Conservation (phyloP, 108 stramenopile genomes). For the Cyclotella sp. region DNA sequence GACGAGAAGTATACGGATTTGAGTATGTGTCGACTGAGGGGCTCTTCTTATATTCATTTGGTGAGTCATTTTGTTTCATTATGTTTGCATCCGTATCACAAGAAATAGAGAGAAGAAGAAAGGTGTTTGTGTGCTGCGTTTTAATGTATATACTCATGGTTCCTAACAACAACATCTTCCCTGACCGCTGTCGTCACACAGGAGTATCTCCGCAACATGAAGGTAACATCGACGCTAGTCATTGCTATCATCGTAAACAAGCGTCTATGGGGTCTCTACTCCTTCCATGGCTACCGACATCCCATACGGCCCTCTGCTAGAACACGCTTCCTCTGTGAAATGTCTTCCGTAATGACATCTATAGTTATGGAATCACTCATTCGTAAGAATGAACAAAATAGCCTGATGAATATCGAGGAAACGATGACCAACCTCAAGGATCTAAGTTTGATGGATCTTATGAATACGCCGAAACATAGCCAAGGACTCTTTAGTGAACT, state of each 20-base stretch:
- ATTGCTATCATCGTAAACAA: constrained; percentile 56
- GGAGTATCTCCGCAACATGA: constrained; percentile 47
- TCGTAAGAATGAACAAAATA: constrained; percentile 22
- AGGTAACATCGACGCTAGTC: constrained; percentile 36
- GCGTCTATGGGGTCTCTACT: constrained; percentile 41
- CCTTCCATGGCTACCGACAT: constrained; percentile 44
- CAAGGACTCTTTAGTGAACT: background rate
- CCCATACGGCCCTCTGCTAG: constrained; percentile 25
- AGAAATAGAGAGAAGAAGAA: too few species aligned
- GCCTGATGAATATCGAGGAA: constrained; percentile 25
- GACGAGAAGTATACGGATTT: constrained; percentile 34
- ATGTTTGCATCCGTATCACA: too few species aligned
- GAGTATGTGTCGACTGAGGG: constrained; percentile 42
- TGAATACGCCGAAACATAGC: background rate
- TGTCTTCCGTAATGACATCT: constrained; percentile 38
- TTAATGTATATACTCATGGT: too few species aligned
- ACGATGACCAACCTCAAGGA: constrained; percentile 17
- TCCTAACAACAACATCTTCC: too few species aligned
- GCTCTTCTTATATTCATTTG: constrained; percentile 40
- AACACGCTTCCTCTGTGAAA: constrained; percentile 44
- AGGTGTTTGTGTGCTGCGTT: too few species aligned
- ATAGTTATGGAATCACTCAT: constrained; percentile 38
- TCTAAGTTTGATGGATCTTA: background rate
- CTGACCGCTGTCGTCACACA: background rate
- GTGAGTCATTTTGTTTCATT: background rate